Evolutionary conservation across 768 basidiomycete genomes (phyloP).

Genomic region (Leccinum truebloodii): DNA sequence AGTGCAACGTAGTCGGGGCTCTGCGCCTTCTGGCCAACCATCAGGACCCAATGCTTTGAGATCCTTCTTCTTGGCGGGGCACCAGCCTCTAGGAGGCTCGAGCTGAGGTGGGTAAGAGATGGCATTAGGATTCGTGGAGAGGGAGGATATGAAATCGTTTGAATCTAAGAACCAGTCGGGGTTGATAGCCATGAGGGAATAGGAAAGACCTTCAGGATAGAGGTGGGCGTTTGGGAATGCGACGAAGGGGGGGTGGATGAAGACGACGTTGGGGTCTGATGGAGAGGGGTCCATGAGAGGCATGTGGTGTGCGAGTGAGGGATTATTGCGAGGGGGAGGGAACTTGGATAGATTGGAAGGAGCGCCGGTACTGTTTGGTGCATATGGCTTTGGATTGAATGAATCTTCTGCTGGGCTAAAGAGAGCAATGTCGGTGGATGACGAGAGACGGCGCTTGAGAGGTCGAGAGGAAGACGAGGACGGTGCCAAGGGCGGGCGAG

Average conservation of each 20-base stretch:
- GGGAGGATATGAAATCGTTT: slow-evolving; percentile 56
- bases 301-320: slow-evolving; percentile 44
- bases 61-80: slow-evolving; percentile 82
- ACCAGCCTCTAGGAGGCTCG: slow-evolving; percentile 86
- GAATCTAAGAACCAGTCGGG: slow-evolving; percentile 80
- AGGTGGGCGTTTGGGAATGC: slow-evolving; percentile 61
- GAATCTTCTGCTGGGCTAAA: slow-evolving; percentile 64
- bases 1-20: slow-evolving; percentile 78
- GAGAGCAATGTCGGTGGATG: slow-evolving; percentile 54
- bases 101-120: slow-evolving; percentile 74
- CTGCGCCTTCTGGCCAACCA: slow-evolving; percentile 79
- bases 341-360: slow-evolving; percentile 23
- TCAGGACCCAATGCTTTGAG: slow-evolving; percentile 66
- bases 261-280: slow-evolving; percentile 63
- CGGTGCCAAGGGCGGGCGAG: slow-evolving; percentile 15
- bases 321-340: slow-evolving; percentile 31
- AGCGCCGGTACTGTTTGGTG: slow-evolving; percentile 37
- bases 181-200: slow-evolving; percentile 70
- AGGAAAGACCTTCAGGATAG: slow-evolving; percentile 69
- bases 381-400: slow-evolving; percentile 66
- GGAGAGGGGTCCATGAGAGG: slow-evolving; percentile 67
- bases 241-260: slow-evolving; percentile 75
- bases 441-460: slow-evolving; percentile 50
- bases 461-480: slow-evolving; percentile 32
- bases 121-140: slow-evolving; percentile 49